Evolutionary conservation across 441 rosid genomes (phyloP).

Genomic region (Rhodomyrtus psidioides): DNA sequence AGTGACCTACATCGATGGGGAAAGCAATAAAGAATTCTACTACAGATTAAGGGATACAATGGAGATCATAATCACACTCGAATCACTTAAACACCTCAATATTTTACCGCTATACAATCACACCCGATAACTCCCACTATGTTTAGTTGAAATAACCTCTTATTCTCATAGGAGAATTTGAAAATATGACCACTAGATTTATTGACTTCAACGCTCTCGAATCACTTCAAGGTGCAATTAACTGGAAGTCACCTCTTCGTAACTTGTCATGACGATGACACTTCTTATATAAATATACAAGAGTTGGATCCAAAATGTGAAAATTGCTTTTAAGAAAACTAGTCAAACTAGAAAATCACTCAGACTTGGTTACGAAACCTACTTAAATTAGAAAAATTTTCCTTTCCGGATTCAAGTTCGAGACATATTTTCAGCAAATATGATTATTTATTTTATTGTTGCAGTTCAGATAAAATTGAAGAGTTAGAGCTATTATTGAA

Average conservation of each 20-base stretch:
- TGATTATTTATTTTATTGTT: too few relatives aligned
- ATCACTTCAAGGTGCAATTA: neutral
- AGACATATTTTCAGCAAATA: neutral
- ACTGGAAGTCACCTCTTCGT: neutral
- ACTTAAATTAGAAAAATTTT: neutral
- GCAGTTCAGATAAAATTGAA: neutral
- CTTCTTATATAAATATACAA: neutral
- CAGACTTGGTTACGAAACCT: neutral
- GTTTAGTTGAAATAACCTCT: neutral
- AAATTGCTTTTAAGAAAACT: neutral
- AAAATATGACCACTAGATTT: too few relatives aligned
- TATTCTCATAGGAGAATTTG: too few relatives aligned
- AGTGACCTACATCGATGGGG: too few relatives aligned
- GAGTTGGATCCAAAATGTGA: neutral
- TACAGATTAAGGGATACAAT: too few relatives aligned
- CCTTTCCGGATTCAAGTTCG: neutral
- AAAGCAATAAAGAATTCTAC: too few relatives aligned
- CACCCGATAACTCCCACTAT: neutral
- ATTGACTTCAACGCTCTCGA: neutral
- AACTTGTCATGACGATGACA: neutral
- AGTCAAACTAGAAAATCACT: too few relatives aligned
- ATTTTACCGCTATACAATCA: too few relatives aligned
- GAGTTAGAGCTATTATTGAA: neutral
- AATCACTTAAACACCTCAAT: too few relatives aligned
- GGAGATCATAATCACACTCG: too few relatives aligned